phyloP scores from a whole-genome alignment of 495 filamentous ascomycete species.

The Copromyces sp. region DNA sequence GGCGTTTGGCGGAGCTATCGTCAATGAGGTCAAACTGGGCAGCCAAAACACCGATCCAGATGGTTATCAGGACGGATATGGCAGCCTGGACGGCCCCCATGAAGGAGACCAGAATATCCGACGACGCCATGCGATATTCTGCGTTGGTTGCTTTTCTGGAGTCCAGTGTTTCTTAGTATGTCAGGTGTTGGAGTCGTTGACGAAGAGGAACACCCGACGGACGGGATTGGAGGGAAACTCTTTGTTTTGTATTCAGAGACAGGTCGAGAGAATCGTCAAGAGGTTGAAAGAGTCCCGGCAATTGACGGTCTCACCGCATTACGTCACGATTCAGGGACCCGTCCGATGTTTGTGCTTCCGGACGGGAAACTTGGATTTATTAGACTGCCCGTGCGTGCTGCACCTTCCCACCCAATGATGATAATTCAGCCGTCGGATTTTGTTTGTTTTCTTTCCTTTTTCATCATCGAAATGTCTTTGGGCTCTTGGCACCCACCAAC shows the following conservation, averaged over 20 bases:
- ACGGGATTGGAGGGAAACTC: not conserved
- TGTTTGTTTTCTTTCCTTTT: not conserved
- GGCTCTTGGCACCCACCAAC: not conserved
- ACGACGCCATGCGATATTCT: constrained; percentile 3
- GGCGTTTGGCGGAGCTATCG: constrained; percentile 44
- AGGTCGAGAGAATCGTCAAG: not conserved
- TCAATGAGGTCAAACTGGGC: constrained; percentile 50
- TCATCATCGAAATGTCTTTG: not conserved
- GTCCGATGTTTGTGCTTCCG: not conserved
- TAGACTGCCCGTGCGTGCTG: not conserved
- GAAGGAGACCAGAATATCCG: constrained; percentile 40
- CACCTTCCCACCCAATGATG: not conserved
- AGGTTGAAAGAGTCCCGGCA: not conserved
- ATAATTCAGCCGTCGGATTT: not conserved
- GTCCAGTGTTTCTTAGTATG: not conserved
- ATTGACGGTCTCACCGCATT: not conserved
- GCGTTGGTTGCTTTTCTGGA: not conserved
- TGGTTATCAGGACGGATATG: constrained; percentile 59
- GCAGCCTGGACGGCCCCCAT: constrained; percentile 62
- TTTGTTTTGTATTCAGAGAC: not conserved
- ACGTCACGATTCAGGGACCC: not conserved
- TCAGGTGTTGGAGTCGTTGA: not conserved
- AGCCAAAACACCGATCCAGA: constrained; percentile 52
- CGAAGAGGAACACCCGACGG: not conserved
- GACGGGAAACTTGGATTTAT: not conserved